Evolutionary conservation across 257 asterid species (phyloP).

Genomic region (Nicotiana knightiana): DNA sequence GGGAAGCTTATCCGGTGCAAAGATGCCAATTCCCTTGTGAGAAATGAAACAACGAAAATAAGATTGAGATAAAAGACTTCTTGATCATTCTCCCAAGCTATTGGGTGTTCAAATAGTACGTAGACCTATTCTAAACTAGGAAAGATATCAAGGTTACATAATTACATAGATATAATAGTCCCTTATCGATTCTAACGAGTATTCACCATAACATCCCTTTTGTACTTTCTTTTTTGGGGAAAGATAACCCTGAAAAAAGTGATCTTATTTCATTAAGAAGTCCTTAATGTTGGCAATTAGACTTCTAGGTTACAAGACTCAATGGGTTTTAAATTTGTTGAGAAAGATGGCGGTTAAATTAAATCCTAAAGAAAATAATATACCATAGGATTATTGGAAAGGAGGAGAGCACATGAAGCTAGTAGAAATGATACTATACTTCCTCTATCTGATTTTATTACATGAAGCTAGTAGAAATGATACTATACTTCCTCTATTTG

Average conservation of each 20-base stretch:
- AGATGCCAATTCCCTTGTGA: neutral
- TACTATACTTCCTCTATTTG: neutral
- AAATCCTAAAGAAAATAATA: neutral
- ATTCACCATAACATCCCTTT: no score
- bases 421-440: neutral
- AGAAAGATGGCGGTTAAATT: neutral
- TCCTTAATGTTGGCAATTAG: neutral
- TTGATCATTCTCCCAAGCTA: no score
- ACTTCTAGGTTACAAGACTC: neutral
- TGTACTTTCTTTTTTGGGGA: neutral
- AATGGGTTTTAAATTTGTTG: neutral
- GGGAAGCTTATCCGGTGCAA: neutral
- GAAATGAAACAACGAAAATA: no score
- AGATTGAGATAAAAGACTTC: no score
- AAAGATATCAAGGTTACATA: no score
- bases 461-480: neutral
- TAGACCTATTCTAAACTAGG: no score
- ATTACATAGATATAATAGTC: no score
- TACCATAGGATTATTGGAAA: constrained; percentile 3
- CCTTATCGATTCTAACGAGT: no score
- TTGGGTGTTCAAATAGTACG: no score
- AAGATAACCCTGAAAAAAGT: neutral
- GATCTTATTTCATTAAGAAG: neutral
- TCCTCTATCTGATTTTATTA: neutral
- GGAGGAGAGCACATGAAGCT: neutral